Evolutionary conservation across 2,329 filamentous ascomycete genomes (phyloP), one percentile per base, ranked within the genome.

Genomic region (Simplicillium aogashimaense): DNA sequence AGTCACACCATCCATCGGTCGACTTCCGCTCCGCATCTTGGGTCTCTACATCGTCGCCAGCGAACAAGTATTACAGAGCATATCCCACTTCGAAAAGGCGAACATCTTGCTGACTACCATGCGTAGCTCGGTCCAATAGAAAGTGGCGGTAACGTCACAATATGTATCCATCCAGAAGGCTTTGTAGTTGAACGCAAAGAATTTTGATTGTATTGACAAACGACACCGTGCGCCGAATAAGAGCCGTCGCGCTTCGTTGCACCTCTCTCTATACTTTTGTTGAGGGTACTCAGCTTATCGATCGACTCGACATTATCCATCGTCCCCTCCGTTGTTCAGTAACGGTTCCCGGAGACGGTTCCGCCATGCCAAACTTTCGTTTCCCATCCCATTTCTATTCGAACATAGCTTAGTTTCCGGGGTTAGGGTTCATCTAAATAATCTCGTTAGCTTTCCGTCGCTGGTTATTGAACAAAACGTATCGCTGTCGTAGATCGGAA

Each of bases 351-450:
- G 50, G 53, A 52, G 56, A 53, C 53, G 47, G 50, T 48, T 53
- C 51, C 52, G 50, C 45, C 53, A 53, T 47, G 52, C 48, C 50
- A 53, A 55, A 43, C 47, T 41, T 54, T 50, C 47, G 47, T 43
- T 49, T 53, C 48, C 53, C 50, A 46, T 47, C 50, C 50, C 46
- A 48, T 47, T 48, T 47, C 45, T 43, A 40, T 39, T 53, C 39
- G 41, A 39, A 41, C 20, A 38, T 33, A 28, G 43, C 57, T 70
- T 84, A 86, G 57, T 78, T 63, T 64, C 78, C 79, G 59, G 84
- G 83, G 78, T 87, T 87, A 67, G 84, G 83, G 80, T 89, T 89
- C 84, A 89, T 89, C 84, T 85, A 50, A 47, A 31, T 5, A 5
- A 25, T 25, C 13, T 31, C 16, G 35, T 37, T 33, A 33, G 35